Base-by-base conservation (phyloP, 768 basidiomycete genomes). In the Russula sp. region DNA sequence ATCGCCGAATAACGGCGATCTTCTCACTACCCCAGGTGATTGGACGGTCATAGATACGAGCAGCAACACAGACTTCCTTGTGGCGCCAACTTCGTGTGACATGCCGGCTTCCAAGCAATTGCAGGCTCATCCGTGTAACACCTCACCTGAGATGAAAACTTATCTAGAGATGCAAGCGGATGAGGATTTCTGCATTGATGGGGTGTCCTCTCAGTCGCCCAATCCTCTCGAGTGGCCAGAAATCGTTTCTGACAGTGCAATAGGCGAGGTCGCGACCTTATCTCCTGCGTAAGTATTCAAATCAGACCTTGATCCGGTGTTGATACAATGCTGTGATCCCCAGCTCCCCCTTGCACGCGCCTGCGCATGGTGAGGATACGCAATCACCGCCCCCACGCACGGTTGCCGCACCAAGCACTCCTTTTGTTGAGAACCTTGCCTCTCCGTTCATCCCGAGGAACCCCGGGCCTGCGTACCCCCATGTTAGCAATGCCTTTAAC, bases 401-500 rank as follows among this genome's bases (percentile, higher is more conserved):
- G 5, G 13, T 49, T 14, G 16, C 47, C 54, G 58, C 36, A 20
- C 56, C 38, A 41, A 65, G 42, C 22, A 52, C 56, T 34, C 51
- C 69, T 9, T 38, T 58, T 34, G 65, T 69, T 29, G 68, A 69
- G 10, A 67, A 70, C 36, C 68, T 68, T 29, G 64, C 62, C 22
- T 63, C 62, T 20, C 62, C 57, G 29, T 55, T 42, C 50, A 72
- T 56, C 69, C 79, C 54, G 74, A 59, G 53, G 41, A 51, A 41
- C 11, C 32, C 52, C 16, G 38, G 34, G n/a, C 45, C 52, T 76
- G 14, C 70, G 69, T 13, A 83, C 77, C 32, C 81, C 79, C 7
- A 76, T 75, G 35, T 73, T 81, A 35, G 81, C 73, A 20, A 69
- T 73, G 66, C 81, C 79, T 18, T 81, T 80, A 36, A 72, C 79